A percentile compares a stretch with the other conserved stretches of the same genome.
Evolutionary conservation across 163 green algal genomes (phyloP).

Genomic region (Chlamydomonas reinhardtii): DNA sequence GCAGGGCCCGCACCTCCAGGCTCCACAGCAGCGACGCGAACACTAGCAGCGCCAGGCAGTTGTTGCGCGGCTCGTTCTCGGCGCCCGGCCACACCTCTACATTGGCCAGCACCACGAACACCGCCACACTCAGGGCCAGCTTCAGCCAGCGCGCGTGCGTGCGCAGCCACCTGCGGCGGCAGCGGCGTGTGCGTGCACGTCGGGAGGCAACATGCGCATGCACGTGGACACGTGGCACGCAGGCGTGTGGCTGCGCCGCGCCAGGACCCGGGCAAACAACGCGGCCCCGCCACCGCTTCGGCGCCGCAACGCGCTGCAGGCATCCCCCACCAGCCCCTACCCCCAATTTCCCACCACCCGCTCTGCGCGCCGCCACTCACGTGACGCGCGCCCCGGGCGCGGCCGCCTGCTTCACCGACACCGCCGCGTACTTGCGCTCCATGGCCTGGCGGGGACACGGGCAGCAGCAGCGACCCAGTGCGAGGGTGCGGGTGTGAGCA

Average conservation of each 20-base stretch:
- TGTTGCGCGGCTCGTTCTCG: constrained; percentile 49
- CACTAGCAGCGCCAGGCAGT: constrained; percentile 79
- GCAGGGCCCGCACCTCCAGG: constrained; percentile 74
- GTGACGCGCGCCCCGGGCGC: not conserved
- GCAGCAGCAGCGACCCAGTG: too few relatives aligned
- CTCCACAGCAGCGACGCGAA: constrained; percentile 79
- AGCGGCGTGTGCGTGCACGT: not conserved
- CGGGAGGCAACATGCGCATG: too few relatives aligned
- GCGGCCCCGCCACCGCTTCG: too few relatives aligned
- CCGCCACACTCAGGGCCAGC: constrained; percentile 18
- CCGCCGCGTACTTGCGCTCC: constrained; percentile 67
- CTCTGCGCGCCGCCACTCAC: not conserved
- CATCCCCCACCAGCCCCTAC: too few relatives aligned
- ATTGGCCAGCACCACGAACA: constrained; percentile 56
- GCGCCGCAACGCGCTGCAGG: too few relatives aligned
- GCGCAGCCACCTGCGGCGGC: not conserved
- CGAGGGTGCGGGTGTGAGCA: too few relatives aligned
- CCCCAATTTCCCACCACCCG: too few relatives aligned
- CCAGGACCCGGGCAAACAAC: too few relatives aligned
- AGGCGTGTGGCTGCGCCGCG: too few relatives aligned
- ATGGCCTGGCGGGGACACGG: constrained; percentile 1
- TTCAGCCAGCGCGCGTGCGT: constrained; percentile 21
- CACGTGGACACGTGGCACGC: too few relatives aligned
- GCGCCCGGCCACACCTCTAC: constrained; percentile 3
- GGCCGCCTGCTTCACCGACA: constrained; percentile 44